phyloP scores from a whole-genome alignment of 176 grass and related monocot species.

The Neostapfia colusana region DNA sequence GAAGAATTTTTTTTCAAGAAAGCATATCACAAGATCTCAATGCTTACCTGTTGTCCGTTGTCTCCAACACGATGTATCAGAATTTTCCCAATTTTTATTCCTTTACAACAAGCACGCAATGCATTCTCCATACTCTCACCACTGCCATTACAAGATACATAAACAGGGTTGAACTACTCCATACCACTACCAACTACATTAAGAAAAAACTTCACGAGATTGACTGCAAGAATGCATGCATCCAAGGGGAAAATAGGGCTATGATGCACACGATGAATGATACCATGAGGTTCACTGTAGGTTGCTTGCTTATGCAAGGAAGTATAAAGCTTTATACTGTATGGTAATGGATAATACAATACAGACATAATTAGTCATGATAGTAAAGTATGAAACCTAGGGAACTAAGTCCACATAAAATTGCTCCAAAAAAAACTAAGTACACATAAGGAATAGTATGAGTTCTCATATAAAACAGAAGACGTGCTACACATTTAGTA shows the following conservation, averaged over 20 bases:
- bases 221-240: not conserved
- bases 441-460: conserved; percentile 3
- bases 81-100: conserved; percentile 99
- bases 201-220: not conserved
- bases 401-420: no score
- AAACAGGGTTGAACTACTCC: not conserved
- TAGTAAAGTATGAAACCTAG: no score
- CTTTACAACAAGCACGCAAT: conserved; percentile 93
- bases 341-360: not conserved
- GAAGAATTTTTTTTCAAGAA: not conserved
- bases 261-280: not conserved
- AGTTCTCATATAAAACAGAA: not conserved
- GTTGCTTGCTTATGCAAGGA: not conserved
- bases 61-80: conserved; percentile 93
- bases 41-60: conserved; percentile 77
- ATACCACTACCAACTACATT: not conserved
- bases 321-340: not conserved
- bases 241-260: not conserved
- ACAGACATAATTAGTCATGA: no score
- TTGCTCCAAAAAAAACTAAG: not conserved
- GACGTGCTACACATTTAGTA: not conserved
- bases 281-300: not conserved
- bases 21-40: conserved; percentile 27
- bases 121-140: conserved; percentile 99
- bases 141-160: conserved; percentile 44